A percentile compares a stretch with the other conserved stretches of the same genome.
Conservation (phyloP, 345 rosid genomes). For the Linum trigynum region DNA sequence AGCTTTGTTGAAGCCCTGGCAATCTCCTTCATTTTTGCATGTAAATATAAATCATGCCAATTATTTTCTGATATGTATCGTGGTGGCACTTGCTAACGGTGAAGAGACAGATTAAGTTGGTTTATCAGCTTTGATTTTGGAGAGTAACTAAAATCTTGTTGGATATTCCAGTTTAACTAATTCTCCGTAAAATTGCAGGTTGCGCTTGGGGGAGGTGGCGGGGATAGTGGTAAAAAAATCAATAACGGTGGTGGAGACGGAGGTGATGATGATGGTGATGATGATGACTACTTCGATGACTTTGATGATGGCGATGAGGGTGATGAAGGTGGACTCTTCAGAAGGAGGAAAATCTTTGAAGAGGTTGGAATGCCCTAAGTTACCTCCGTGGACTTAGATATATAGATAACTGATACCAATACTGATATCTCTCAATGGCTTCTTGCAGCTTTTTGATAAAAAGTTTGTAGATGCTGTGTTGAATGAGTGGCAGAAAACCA, state of each 20-base stretch:
- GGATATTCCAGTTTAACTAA: slow-evolving; percentile 1
- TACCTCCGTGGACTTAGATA: neutral
- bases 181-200: slow-evolving; percentile 40
- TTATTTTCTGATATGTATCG: too few species aligned
- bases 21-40: neutral
- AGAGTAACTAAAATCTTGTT: neutral
- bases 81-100: too few species aligned
- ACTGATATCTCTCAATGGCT: slow-evolving; percentile 12
- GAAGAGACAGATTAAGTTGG: neutral
- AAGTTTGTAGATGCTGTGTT: slow-evolving; percentile 88
- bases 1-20: neutral
- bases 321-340: slow-evolving; percentile 81
- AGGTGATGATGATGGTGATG: slow-evolving; percentile 92
- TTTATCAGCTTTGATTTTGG: too few species aligned
- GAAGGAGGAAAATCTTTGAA: slow-evolving; percentile 67
- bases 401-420: neutral
- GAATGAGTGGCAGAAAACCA: slow-evolving; percentile 93
- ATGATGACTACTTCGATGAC: slow-evolving; percentile 87
- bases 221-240: slow-evolving; percentile 79
- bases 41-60: too few species aligned
- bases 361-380: slow-evolving; percentile 43
- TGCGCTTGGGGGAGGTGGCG: slow-evolving; percentile 88
- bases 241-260: slow-evolving; percentile 92
- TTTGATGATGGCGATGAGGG: slow-evolving; percentile 88
- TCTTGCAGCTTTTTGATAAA: slow-evolving; percentile 68